Conservation (phyloP, 371 early-diverging fungal genomes). For the Apophysomyces elegans region DNA sequence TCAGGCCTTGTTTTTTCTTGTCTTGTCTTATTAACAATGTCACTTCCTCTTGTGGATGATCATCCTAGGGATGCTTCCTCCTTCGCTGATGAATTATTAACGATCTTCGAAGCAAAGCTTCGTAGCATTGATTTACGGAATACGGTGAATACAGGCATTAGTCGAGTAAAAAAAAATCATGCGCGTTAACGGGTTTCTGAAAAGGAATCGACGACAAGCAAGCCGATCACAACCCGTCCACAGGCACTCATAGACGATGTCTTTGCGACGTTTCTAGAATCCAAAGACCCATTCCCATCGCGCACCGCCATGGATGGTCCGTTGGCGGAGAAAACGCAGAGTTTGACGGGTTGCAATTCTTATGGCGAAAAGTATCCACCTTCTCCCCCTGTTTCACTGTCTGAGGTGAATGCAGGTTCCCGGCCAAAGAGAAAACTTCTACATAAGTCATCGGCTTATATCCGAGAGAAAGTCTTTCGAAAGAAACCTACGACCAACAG, state of each 20-base stretch:
- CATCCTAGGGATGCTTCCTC: background rate
- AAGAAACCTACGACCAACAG: background rate
- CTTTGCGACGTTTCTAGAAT: background rate
- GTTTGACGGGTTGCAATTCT: background rate
- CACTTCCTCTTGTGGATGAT: background rate
- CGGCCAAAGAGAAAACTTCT: conserved; percentile 5
- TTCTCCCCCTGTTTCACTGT: background rate
- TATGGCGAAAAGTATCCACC: background rate
- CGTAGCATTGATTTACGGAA: background rate
- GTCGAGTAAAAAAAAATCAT: background rate
- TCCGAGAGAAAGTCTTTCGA: conserved; percentile 1
- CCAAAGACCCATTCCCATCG: conserved; percentile 1
- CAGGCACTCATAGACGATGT: background rate
- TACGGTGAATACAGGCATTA: background rate
- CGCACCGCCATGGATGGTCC: background rate
- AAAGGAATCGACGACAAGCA: background rate
- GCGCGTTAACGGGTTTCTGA: background rate
- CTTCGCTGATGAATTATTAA: conserved; percentile 5
- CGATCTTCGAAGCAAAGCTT: conserved; percentile 4
- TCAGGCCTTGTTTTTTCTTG: background rate
- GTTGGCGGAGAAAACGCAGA: background rate
- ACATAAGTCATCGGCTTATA: background rate
- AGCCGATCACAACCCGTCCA: background rate
- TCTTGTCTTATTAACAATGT: background rate
- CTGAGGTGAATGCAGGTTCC: background rate